phyloP scores from a whole-genome alignment of 192 early-diverging fungal genomes.

The Cetraspora pellucida region DNA sequence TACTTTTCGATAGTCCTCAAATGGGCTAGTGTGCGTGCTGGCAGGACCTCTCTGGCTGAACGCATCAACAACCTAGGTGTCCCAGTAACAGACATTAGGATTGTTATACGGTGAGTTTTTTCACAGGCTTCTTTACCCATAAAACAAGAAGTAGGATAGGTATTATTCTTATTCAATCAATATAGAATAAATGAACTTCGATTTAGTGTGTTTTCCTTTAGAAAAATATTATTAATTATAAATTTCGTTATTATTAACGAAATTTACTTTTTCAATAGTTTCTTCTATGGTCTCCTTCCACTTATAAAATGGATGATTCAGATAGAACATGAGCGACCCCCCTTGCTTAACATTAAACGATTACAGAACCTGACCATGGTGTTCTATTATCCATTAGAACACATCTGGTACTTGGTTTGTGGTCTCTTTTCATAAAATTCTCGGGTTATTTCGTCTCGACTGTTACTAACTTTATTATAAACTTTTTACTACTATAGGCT shows the following conservation, averaged over 20 bases:
- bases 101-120: slow-evolving; percentile 85
- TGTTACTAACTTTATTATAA: no score
- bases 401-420: slow-evolving; percentile 82
- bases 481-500: slow-evolving; percentile 34
- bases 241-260: no score
- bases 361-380: slow-evolving; percentile 86
- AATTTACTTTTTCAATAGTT: not conserved
- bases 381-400: slow-evolving; percentile 95
- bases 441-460: no score
- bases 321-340: slow-evolving; percentile 69
- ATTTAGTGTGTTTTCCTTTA: no score
- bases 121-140: not conserved
- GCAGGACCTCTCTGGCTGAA: slow-evolving; percentile 62
- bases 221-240: no score
- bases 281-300: slow-evolving; percentile 61
- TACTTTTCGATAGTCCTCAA: slow-evolving; percentile 91
- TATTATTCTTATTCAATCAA: no score
- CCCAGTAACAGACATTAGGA: slow-evolving; percentile 90
- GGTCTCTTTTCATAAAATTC: no score
- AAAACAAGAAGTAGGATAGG: not conserved
- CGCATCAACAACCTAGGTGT: slow-evolving; percentile 78
- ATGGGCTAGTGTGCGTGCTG: slow-evolving; percentile 69
- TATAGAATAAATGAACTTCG: no score
- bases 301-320: slow-evolving; percentile 86
- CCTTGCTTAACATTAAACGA: slow-evolving; percentile 72